These are phyloP conservation scores for Paspalum vaginatum DNA, from an alignment of 176 grass and related monocot genomes.

Conservation along the genomic window DNA sequence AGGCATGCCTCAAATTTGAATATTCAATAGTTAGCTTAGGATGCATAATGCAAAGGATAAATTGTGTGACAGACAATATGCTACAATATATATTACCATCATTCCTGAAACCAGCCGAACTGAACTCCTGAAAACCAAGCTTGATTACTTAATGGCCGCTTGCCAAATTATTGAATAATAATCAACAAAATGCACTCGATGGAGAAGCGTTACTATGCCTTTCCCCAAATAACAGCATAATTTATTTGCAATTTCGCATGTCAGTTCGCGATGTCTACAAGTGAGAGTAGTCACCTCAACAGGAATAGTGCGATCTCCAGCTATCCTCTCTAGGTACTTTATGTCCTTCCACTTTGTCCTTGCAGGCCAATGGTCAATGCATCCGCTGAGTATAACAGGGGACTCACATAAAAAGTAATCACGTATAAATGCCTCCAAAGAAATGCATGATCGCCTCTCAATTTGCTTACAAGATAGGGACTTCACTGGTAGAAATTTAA, in stretches of 20 bases:
- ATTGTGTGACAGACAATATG: not conserved
- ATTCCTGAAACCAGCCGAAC: constrained; percentile 14
- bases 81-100: not conserved
- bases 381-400: constrained; percentile 89
- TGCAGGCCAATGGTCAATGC: constrained; percentile 93
- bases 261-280: not conserved
- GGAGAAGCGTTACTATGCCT: not conserved
- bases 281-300: constrained; percentile 70
- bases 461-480: constrained; percentile 86
- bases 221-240: constrained; percentile 10
- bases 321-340: constrained; percentile 76
- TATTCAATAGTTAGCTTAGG: not conserved
- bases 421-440: constrained; percentile 89
- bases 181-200: not conserved
- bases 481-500: constrained; percentile 68
- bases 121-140: constrained; percentile 26
- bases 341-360: constrained; percentile 91
- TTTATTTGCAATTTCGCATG: not conserved
- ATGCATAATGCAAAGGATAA: not conserved
- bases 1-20: not conserved
- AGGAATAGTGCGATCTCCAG: constrained; percentile 86
- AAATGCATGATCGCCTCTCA: constrained; percentile 67
- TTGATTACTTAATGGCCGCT: constrained; percentile 22
- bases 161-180: constrained; percentile 12
- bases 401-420: constrained; percentile 87